A percentile compares a stretch with the other conserved stretches of the same genome.
Conservation (phyloP, 1,284 basidiomycete species). For the Fistulinella cinereoalba region DNA sequence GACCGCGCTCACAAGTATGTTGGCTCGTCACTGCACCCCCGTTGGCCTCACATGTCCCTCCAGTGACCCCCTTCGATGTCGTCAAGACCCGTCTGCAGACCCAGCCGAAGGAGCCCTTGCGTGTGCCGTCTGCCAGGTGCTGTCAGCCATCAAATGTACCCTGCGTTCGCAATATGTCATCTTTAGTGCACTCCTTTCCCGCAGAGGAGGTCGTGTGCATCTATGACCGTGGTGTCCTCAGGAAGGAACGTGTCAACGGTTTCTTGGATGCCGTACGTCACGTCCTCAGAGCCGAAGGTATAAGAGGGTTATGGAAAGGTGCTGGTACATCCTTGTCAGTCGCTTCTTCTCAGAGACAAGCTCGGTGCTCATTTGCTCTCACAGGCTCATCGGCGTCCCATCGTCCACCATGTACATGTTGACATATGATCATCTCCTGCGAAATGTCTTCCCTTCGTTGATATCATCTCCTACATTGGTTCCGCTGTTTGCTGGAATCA, state of each 20-base stretch:
- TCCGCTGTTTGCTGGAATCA: constrained; percentile 80
- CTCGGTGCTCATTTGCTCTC: constrained; percentile 18
- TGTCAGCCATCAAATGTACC: constrained; percentile 61
- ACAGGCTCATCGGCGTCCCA: constrained; percentile 87
- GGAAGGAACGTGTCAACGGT: constrained; percentile 70
- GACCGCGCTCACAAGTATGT: constrained; percentile 78
- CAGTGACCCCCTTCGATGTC: constrained; percentile 95
- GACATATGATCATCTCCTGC: constrained; percentile 88
- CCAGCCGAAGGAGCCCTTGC: constrained; percentile 56
- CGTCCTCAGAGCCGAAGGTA: constrained; percentile 74
- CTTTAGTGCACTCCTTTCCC: constrained; percentile 51
- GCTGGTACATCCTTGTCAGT: constrained; percentile 82
- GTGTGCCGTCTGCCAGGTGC: constrained; percentile 53
- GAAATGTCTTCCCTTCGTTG: constrained; percentile 55
- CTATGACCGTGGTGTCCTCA: constrained; percentile 70
- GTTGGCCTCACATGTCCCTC: constrained; percentile 6
- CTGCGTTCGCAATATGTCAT: constrained; percentile 78
- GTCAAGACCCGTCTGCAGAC: constrained; percentile 92
- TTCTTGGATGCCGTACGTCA: constrained; percentile 80
- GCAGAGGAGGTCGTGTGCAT: constrained; percentile 68
- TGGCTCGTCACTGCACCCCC: neutral
- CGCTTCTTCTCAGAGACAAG: constrained; percentile 1
- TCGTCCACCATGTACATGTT: constrained; percentile 95
- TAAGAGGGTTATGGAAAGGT: constrained; percentile 86
- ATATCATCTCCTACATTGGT: constrained; percentile 57